Evolutionary conservation across 257 asterid species (phyloP).

Genomic region (Striga asiatica): DNA sequence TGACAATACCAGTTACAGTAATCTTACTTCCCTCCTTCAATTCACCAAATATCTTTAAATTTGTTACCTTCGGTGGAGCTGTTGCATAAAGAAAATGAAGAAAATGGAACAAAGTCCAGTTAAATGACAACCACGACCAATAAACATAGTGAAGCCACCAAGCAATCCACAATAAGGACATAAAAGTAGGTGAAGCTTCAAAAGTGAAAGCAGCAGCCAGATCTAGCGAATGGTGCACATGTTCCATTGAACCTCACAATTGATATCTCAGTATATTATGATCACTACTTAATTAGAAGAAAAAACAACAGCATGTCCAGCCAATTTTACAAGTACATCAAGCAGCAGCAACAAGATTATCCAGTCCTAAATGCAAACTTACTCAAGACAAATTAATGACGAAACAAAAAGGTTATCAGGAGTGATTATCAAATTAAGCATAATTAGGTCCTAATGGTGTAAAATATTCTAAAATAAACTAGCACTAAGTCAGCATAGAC

Average conservation of each 20-base stretch:
- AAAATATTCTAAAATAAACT: no score
- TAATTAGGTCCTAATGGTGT: no score
- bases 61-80: constrained; percentile 90
- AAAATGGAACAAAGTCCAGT: background rate
- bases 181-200: background rate
- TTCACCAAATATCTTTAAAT: constrained; percentile 88
- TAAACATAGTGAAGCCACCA: background rate
- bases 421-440: no score
- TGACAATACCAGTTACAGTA: constrained; percentile 79
- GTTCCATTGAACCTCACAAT: background rate
- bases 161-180: background rate
- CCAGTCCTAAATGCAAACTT: no score
- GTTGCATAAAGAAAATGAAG: constrained; percentile 17
- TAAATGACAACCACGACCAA: constrained; percentile 3
- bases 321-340: no score
- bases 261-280: background rate
- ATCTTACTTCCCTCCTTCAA: constrained; percentile 91
- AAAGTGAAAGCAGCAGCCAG: no score
- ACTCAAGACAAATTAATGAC: no score
- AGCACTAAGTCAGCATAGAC: no score
- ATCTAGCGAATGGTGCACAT: background rate
- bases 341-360: no score
- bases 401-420: no score
- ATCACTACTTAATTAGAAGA: background rate
- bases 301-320: no score